Conservation (phyloP, 306 rosid genomes). For the Parietaria judaica region DNA sequence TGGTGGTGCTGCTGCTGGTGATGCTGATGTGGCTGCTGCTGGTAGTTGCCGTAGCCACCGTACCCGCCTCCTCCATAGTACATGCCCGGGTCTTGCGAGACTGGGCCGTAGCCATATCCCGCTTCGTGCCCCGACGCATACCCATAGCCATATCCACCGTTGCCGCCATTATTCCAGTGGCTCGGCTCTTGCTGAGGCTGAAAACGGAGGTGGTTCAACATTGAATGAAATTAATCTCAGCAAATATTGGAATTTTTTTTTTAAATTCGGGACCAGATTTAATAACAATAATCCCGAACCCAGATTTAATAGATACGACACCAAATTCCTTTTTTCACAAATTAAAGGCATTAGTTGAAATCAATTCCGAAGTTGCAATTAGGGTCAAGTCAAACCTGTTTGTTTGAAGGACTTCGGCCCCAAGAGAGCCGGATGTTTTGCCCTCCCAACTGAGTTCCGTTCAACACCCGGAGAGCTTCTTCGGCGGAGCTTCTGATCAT, state of each 20-base stretch:
- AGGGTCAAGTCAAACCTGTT: slow-evolving; percentile 43
- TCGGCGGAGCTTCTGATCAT: slow-evolving; percentile 73
- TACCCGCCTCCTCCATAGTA: slow-evolving; percentile 62
- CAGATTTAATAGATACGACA: too few species aligned
- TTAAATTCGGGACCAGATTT: too few species aligned
- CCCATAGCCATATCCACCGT: slow-evolving; percentile 66
- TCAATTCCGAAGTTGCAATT: too few species aligned
- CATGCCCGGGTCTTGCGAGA: slow-evolving; percentile 78
- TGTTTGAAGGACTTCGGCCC: slow-evolving; percentile 98
- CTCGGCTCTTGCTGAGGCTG: slow-evolving; percentile 44
- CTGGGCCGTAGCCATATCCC: slow-evolving; percentile 68
- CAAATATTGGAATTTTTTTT: too few species aligned
- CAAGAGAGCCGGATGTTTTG: slow-evolving; percentile 89
- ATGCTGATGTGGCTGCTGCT: slow-evolving; percentile 47
- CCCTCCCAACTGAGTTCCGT: slow-evolving; percentile 72
- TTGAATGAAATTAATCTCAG: too few species aligned
- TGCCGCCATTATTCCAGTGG: slow-evolving; percentile 66
- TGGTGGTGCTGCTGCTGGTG: slow-evolving; percentile 83
- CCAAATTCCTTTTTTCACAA: too few species aligned
- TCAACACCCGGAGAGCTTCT: slow-evolving; percentile 59
- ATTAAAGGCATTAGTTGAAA: too few species aligned
- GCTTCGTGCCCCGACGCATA: slow-evolving; percentile 40
- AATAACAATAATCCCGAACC: too few species aligned
- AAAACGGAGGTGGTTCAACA: too few species aligned
- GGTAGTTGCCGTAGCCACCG: slow-evolving; percentile 66